Evolutionary conservation across 1,284 basidiomycete species (phyloP).

Genomic region (Xerocomus cyaneibrunnescens): DNA sequence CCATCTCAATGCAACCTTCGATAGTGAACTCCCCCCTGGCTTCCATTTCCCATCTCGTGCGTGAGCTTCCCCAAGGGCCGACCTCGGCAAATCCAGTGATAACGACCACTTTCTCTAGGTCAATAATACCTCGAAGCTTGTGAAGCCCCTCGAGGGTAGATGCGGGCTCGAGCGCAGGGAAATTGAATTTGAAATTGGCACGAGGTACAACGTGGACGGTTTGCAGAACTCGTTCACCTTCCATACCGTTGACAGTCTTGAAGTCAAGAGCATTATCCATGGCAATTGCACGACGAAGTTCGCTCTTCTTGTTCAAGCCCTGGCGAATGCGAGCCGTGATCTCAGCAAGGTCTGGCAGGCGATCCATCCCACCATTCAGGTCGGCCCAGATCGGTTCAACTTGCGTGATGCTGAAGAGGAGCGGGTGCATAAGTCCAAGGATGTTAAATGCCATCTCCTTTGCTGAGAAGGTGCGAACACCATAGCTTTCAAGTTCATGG

Average conservation of each 20-base stretch:
- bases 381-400: slow-evolving; percentile 99
- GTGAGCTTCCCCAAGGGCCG: slow-evolving; percentile 97
- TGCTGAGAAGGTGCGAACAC: slow-evolving; percentile 96
- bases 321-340: slow-evolving; percentile 86
- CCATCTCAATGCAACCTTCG: slow-evolving; percentile 98
- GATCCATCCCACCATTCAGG: slow-evolving; percentile 96
- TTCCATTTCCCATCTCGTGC: slow-evolving; percentile 99
- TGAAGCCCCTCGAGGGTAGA: slow-evolving; percentile 71
- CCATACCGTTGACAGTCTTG: slow-evolving; percentile 86
- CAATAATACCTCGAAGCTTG: slow-evolving; percentile 82
- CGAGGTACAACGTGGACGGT: slow-evolving; percentile 92
- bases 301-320: slow-evolving; percentile 77
- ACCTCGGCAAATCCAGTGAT: slow-evolving; percentile 97
- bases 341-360: slow-evolving; percentile 91
- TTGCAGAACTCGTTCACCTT: slow-evolving; percentile 92
- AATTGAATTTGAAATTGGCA: slow-evolving; percentile 96
- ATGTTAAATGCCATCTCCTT: slow-evolving; percentile 99
- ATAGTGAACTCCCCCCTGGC: slow-evolving; percentile 92
- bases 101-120: slow-evolving; percentile 95
- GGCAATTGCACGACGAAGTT: slow-evolving; percentile 89
- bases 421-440: slow-evolving; percentile 96
- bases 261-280: slow-evolving; percentile 95
- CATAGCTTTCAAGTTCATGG: slow-evolving; percentile 90
- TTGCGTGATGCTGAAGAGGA: slow-evolving; percentile 99
- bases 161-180: slow-evolving; percentile 76